A percentile compares a stretch with the other conserved stretches of the same genome.
These are phyloP conservation scores for Silene noctiflora DNA, from an alignment of 179 eudicot genomes.

Conservation along the genomic window DNA sequence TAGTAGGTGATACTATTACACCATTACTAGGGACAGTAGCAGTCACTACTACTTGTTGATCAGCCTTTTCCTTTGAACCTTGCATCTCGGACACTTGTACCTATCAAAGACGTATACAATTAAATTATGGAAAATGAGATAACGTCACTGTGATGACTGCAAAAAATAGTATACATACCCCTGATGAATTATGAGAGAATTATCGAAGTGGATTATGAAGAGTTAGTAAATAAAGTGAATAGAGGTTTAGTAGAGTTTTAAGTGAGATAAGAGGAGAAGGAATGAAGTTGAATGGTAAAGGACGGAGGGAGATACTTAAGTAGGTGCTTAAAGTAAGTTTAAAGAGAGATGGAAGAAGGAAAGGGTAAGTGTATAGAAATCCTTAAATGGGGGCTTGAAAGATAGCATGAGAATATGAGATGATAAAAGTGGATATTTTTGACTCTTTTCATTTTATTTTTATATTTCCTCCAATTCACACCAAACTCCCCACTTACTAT, in stretches of 20 bases:
- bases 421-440: conserved; percentile 14
- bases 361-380: not conserved
- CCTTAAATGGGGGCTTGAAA: not conserved
- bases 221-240: no score
- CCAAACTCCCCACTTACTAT: no score
- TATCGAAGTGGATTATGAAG: no score
- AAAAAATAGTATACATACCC: no score
- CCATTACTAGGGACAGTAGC: not conserved
- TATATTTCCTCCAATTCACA: no score
- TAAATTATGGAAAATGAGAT: not conserved
- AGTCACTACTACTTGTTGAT: conserved; percentile 1
- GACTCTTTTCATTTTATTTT: not conserved
- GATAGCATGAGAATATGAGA: conserved; percentile 4
- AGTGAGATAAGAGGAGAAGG: not conserved
- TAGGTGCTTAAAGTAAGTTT: not conserved
- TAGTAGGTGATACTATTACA: conserved; percentile 7
- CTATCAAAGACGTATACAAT: not conserved
- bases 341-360: not conserved
- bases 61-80: conserved; percentile 24
- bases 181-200: no score
- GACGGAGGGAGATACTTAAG: not conserved
- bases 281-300: not conserved
- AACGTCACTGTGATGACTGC: not conserved
- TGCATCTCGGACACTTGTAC: conserved; percentile 18
- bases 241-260: no score